A percentile compares a stretch with the other conserved stretches of the same genome.
phyloP scores from a whole-genome alignment of 352 stramenopile genomes.

The Phytophthora podocarpi region DNA sequence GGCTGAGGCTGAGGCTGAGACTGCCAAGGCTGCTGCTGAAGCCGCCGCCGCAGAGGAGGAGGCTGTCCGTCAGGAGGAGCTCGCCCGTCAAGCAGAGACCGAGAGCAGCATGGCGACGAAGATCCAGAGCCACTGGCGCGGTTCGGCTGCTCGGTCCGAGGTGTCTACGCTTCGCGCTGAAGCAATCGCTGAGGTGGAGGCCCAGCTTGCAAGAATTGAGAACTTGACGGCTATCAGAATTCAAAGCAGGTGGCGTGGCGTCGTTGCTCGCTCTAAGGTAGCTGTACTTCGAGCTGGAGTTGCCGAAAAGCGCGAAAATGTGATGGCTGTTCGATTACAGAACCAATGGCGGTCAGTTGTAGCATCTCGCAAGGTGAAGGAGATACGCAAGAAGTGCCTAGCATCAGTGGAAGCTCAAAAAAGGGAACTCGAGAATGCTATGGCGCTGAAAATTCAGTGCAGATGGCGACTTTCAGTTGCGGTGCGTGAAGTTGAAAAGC shows the following conservation, averaged over 20 bases:
- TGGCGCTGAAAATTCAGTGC: slow-evolving; percentile 37
- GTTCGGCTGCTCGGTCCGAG: slow-evolving; percentile 14
- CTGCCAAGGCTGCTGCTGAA: not conserved
- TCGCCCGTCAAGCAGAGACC: not conserved
- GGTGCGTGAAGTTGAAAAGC: not conserved
- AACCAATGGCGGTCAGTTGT: slow-evolving; percentile 17
- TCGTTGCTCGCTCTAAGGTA: slow-evolving; percentile 1
- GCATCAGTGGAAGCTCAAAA: not conserved
- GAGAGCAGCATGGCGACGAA: slow-evolving; percentile 22
- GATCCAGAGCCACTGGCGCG: slow-evolving; percentile 40
- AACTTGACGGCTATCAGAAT: slow-evolving; percentile 36
- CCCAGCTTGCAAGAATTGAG: slow-evolving; percentile 27
- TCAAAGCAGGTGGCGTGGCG: slow-evolving; percentile 42
- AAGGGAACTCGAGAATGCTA: slow-evolving; percentile 19
- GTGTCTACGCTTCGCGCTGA: slow-evolving; percentile 1
- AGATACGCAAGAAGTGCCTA: slow-evolving; percentile 7
- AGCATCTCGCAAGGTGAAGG: slow-evolving; percentile 19
- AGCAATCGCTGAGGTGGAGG: slow-evolving; percentile 29
- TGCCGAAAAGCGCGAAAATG: not conserved
- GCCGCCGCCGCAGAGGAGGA: not conserved
- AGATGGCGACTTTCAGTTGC: slow-evolving; percentile 17
- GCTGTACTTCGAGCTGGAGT: not conserved
- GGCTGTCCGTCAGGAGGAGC: not conserved
- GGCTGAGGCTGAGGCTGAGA: not conserved
- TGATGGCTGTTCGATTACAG: slow-evolving; percentile 23